These are phyloP conservation scores for Apiospora sp. DNA, from an alignment of 2,329 filamentous ascomycete species.

Conservation along the genomic window DNA sequence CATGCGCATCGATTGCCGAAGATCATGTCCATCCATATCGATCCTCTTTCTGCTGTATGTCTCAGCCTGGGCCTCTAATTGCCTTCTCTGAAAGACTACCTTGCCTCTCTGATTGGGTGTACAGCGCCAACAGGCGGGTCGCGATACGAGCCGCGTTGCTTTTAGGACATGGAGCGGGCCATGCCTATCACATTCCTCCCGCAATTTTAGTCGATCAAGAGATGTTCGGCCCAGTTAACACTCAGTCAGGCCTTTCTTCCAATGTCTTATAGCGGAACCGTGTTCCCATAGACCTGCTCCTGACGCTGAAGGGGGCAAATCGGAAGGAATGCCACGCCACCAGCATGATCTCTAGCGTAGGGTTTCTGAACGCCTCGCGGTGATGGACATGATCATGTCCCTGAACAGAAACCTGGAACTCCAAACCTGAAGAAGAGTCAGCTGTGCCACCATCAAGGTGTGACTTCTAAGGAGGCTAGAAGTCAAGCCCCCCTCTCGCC, in stretches of 20 bases:
- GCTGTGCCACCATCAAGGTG: neutral
- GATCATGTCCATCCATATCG: slow-evolving; percentile 1
- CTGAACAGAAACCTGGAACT: neutral
- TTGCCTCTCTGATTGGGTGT: neutral
- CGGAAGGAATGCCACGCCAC: neutral
- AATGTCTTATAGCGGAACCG: neutral
- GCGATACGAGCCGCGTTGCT: neutral
- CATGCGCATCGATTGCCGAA: neutral
- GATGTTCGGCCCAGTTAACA: neutral
- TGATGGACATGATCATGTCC: neutral
- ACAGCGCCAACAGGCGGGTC: neutral
- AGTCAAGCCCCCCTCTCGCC: neutral
- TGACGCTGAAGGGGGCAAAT: too few species aligned
- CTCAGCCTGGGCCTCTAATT: neutral
- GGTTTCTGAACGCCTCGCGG: neutral
- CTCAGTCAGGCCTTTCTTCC: neutral
- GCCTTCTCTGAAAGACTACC: neutral
- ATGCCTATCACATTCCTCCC: neutral
- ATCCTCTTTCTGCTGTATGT: neutral
- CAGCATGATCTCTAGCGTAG: neutral
- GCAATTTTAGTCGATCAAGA: neutral
- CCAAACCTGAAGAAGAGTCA: neutral
- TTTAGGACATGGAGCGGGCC: slow-evolving; percentile 6
- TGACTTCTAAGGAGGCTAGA: neutral
- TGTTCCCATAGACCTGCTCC: neutral